These are phyloP conservation scores for Smittium mucronatum DNA, from an alignment of 371 early-diverging fungal genomes.

Conservation along the genomic window DNA sequence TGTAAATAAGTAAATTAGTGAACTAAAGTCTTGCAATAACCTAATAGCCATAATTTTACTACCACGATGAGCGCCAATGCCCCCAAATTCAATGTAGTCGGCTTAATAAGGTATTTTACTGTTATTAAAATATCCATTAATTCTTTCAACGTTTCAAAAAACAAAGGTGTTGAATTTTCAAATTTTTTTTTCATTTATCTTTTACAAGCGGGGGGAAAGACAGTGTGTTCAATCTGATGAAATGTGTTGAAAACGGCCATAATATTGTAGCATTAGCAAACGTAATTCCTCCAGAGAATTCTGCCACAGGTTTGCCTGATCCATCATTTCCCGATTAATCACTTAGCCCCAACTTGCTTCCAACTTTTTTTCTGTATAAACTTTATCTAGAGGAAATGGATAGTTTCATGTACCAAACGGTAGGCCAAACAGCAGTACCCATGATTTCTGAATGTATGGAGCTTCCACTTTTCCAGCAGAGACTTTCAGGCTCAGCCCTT, in stretches of 20 bases:
- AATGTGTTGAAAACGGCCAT: slow-evolving; percentile 90
- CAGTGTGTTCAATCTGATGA: slow-evolving; percentile 92
- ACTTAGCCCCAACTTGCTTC: too few relatives aligned
- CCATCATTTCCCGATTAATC: not conserved
- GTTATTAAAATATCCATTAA: not conserved
- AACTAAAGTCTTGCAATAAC: too few relatives aligned
- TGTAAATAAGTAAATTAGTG: too few relatives aligned
- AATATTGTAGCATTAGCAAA: slow-evolving; percentile 90
- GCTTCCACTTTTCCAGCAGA: slow-evolving; percentile 74
- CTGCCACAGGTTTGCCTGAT: slow-evolving; percentile 42
- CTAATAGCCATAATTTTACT: not conserved
- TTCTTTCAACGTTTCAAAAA: not conserved
- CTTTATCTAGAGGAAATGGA: slow-evolving; percentile 70
- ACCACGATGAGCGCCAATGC: not conserved
- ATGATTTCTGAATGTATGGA: slow-evolving; percentile 78
- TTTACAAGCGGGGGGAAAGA: slow-evolving; percentile 99
- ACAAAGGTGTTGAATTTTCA: not conserved
- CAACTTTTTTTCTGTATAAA: not conserved
- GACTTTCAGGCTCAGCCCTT: slow-evolving; percentile 62
- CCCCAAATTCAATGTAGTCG: not conserved
- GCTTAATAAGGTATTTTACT: not conserved
- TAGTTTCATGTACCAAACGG: slow-evolving; percentile 98
- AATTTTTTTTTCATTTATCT: too few relatives aligned
- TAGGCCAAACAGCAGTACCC: slow-evolving; percentile 86
- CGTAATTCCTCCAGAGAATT: slow-evolving; percentile 57